Base-by-base conservation (phyloP, 768 basidiomycete species). In the Russula griseocarnosa region DNA sequence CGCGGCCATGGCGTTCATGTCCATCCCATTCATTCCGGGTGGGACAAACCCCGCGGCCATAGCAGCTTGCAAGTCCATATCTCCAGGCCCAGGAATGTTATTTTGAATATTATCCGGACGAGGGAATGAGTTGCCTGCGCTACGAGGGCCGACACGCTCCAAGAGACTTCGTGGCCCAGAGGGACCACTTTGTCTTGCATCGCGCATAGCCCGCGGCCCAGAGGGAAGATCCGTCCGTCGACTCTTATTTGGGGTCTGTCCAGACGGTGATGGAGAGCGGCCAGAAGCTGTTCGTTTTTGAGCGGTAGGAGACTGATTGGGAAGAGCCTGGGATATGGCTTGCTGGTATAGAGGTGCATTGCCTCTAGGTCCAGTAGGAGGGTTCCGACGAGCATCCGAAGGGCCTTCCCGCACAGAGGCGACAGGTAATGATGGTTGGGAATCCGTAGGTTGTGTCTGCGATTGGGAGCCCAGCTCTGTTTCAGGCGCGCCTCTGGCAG, bases 201-300 rank as follows among this genome's bases (percentile, higher is more conserved):
- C 71, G 24, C 76, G 72, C 91, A 94, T 93, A 2, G 91, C 92
- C 57, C 94, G 83, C 22, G 94, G 94, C 26, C 89, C 92, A 3
- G 88, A 88, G 1, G 94, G 94, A 1, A 90, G 76, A 66, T 92
- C 90, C 32, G 81, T 86, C 65, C 88, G 83, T 66, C 90, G 81
- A 14, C 83, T 75, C 74, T 93, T 93, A 69, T 83, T 84, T 6
- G 88, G 66, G 24, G 22, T 57, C 28, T 67, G 68, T 16, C 68
- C 68, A 50, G 51, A 56, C 18, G 71, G 69, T 14, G 73, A 72
- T 7, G 70, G 73, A 9, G 71, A 67, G 22, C 71, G 70, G 13
- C 69, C 71, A 28, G 70, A 71, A 1, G 70, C 70, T 7, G 67
- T 65, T 56, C 71, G 66, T 51, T 71, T 71, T 52, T 71, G 71